phyloP scores from a whole-genome alignment of 352 stramenopile genomes.

The Globisporangium spinosum region DNA sequence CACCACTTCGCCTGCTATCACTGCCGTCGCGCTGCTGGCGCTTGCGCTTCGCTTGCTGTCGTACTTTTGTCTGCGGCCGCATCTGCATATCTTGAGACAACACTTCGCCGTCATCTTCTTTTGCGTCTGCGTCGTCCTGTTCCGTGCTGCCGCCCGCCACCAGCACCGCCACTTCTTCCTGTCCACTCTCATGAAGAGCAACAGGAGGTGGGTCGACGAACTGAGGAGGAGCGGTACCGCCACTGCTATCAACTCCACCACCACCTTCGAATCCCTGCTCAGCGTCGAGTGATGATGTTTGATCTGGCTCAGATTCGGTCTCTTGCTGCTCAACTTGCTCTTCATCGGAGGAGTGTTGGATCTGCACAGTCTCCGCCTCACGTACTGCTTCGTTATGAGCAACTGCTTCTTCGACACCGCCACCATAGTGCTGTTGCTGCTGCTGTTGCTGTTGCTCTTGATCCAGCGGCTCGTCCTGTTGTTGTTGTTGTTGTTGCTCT shows the following conservation, averaged over 20 bases:
- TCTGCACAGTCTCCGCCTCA: neutral
- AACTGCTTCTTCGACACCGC: neutral
- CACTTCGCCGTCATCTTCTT: neutral
- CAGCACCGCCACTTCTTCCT: neutral
- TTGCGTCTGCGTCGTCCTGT: neutral
- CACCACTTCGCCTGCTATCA: neutral
- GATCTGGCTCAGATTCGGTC: neutral
- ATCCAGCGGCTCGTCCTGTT: constrained; percentile 1
- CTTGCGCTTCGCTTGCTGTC: constrained; percentile 23
- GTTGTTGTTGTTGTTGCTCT: neutral
- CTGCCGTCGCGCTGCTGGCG: constrained; percentile 6
- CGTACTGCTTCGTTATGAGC: neutral
- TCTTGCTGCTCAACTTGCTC: neutral
- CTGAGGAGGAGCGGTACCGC: neutral
- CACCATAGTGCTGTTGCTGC: constrained; percentile 5
- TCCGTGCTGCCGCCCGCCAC: neutral
- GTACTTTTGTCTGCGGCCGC: neutral
- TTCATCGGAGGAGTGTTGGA: neutral
- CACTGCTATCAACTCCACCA: neutral
- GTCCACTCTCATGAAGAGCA: neutral
- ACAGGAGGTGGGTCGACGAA: neutral
- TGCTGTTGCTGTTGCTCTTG: neutral
- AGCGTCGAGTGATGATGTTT: neutral
- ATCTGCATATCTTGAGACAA: neutral
- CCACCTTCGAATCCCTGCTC: neutral